Percentiles rank a stretch among this genome's conserved stretches.
Evolutionary conservation across 1,284 basidiomycete genomes (phyloP).

Genomic region (Malassezia sympodialis): DNA sequence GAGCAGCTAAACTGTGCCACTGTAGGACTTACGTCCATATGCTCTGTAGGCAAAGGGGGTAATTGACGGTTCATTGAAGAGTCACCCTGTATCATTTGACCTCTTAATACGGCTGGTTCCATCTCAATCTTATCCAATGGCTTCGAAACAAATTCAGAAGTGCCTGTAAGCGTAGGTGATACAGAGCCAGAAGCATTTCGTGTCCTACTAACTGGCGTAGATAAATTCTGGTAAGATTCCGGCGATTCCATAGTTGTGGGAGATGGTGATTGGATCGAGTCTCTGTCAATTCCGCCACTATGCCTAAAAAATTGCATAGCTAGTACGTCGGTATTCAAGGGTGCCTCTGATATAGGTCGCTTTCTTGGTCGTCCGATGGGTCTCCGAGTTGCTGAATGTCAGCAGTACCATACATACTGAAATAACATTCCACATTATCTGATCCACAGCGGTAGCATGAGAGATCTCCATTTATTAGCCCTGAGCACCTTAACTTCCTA

Average conservation of each 20-base stretch:
- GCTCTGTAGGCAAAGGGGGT: not conserved
- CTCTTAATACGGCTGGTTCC: not conserved
- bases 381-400: conserved; percentile 3
- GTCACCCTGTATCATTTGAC: not conserved
- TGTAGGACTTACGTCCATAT: not conserved
- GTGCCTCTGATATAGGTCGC: not conserved
- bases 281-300: not conserved
- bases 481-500: conserved; percentile 13
- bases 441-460: not conserved
- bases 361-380: conserved; percentile 15
- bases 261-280: not conserved
- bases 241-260: not conserved
- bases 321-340: not conserved
- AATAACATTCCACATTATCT: conserved; percentile 6
- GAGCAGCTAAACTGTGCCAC: not conserved
- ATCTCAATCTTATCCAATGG: not conserved
- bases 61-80: not conserved
- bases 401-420: conserved; percentile 9
- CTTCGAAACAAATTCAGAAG: not conserved
- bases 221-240: not conserved
- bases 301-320: not conserved
- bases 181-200: not conserved
- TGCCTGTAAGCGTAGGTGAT: not conserved
- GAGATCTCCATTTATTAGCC: not conserved
- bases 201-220: not conserved